phyloP scores from a whole-genome alignment of 108 stramenopile genomes.

The Skeletonema potamos region DNA sequence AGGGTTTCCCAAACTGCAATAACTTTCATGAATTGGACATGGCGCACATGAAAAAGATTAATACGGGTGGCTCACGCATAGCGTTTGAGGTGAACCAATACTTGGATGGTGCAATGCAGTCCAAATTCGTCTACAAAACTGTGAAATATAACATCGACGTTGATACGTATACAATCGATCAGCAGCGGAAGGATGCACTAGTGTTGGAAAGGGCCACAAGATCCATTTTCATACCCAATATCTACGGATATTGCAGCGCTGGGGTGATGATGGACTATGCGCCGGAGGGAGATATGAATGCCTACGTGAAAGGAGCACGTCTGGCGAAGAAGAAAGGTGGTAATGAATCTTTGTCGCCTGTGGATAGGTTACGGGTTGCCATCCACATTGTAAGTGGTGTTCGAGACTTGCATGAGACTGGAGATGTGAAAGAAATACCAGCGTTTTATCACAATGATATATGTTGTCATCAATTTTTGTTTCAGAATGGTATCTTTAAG shows the following conservation, averaged over 20 bases:
- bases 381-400: slow-evolving; percentile 52
- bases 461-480: slow-evolving; percentile 54
- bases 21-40: slow-evolving; percentile 47
- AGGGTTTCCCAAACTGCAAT: slow-evolving; percentile 41
- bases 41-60: slow-evolving; percentile 19
- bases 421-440: slow-evolving; percentile 40
- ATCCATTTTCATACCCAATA: slow-evolving; percentile 35
- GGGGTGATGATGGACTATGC: slow-evolving; percentile 50
- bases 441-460: slow-evolving; percentile 54
- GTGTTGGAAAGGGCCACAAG: slow-evolving; percentile 24
- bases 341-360: slow-evolving; percentile 8
- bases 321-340: slow-evolving; percentile 4
- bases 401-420: slow-evolving; percentile 53
- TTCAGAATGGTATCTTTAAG: slow-evolving; percentile 36
- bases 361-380: slow-evolving; percentile 12
- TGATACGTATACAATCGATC: slow-evolving; percentile 1
- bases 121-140: slow-evolving; percentile 44
- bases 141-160: slow-evolving; percentile 22
- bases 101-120: neutral
- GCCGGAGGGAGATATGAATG: slow-evolving; percentile 49
- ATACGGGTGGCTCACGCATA: slow-evolving; percentile 10
- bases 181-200: slow-evolving; percentile 43
- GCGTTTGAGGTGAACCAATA: slow-evolving; percentile 28
- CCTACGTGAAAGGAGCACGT: slow-evolving; percentile 40
- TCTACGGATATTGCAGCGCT: slow-evolving; percentile 38